Conservation (phyloP, 2,329 filamentous ascomycete genomes). For the Penicillium occitanis region DNA sequence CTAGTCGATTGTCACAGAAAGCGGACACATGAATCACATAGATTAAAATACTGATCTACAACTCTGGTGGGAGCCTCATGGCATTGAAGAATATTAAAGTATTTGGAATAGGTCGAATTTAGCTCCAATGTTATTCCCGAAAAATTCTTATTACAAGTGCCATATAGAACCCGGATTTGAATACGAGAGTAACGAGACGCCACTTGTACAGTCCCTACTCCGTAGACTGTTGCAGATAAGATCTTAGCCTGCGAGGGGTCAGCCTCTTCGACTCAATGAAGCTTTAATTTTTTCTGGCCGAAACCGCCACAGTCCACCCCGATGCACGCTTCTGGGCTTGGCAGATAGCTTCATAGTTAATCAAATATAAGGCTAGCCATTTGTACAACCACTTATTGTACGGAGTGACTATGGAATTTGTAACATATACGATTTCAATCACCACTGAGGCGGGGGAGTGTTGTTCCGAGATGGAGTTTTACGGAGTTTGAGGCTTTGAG, state of each 20-base stretch:
- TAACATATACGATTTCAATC: neutral
- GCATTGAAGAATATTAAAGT: neutral
- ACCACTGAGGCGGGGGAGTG: neutral
- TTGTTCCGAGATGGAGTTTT: neutral
- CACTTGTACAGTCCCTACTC: neutral
- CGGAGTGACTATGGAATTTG: neutral
- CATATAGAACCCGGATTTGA: neutral
- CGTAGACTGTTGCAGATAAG: neutral
- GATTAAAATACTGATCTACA: neutral
- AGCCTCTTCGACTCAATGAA: neutral
- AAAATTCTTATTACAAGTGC: neutral
- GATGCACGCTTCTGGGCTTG: neutral
- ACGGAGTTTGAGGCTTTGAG: neutral
- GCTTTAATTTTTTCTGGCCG: neutral
- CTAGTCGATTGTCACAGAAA: neutral
- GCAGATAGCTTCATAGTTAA: neutral
- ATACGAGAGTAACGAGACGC: neutral
- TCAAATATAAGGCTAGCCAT: neutral
- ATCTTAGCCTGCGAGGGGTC: neutral
- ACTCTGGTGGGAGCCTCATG: neutral
- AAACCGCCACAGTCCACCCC: neutral
- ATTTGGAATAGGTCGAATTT: neutral
- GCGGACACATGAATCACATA: neutral
- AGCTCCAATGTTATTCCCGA: neutral
- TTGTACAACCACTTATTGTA: neutral